Conservation (phyloP, 2,329 filamentous ascomycete genomes). For the Chaetomium strumarium region DNA sequence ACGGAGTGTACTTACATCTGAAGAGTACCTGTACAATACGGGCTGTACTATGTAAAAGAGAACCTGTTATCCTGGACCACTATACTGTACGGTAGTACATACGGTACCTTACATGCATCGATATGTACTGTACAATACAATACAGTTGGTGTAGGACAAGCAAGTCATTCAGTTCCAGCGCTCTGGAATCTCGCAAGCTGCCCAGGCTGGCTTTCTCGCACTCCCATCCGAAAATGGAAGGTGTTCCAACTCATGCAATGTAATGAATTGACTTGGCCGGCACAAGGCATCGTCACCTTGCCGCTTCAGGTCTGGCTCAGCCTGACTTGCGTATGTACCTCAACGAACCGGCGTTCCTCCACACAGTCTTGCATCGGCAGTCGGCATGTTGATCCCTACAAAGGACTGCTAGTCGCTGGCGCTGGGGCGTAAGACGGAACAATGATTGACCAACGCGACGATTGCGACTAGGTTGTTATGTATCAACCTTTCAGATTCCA, state of each 20-base stretch:
- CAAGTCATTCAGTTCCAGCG: too few species aligned
- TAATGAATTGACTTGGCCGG: too few species aligned
- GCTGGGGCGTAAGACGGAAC: conserved; percentile 5
- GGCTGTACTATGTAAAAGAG: background rate
- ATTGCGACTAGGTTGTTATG: too few species aligned
- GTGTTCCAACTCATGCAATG: too few species aligned
- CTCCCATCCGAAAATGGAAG: too few species aligned
- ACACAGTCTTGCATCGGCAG: conserved; percentile 1
- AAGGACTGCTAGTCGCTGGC: background rate
- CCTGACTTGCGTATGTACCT: background rate
- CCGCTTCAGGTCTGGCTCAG: background rate
- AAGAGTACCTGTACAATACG: background rate
- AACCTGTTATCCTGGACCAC: too few species aligned
- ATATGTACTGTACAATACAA: too few species aligned
- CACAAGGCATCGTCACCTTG: background rate
- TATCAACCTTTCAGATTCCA: background rate
- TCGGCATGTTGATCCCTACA: background rate
- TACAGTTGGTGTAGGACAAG: background rate
- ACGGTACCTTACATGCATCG: background rate
- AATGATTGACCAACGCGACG: conserved; percentile 2
- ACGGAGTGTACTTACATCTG: background rate
- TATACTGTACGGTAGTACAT: too few species aligned
- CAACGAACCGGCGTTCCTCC: conserved; percentile 5
- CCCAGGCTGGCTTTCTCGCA: too few species aligned
- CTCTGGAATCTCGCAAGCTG: too few species aligned